phyloP scores from a whole-genome alignment of 176 grass and related monocot genomes.

The Hyparrhenia diplandra region DNA sequence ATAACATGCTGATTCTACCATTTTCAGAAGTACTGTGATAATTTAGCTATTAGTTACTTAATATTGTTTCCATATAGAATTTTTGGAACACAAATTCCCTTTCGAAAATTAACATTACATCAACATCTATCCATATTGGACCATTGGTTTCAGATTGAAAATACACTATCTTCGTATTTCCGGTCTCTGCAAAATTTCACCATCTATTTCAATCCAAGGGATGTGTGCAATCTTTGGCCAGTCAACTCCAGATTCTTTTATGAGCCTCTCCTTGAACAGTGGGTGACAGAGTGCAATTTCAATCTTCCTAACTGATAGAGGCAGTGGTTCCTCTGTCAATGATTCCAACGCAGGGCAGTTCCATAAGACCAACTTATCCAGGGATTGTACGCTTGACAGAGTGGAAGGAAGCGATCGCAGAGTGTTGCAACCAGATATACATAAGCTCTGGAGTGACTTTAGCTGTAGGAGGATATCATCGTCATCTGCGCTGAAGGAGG shows the following conservation, averaged over 20 bases:
- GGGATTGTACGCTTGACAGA: background rate
- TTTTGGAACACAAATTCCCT: background rate
- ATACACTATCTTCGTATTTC: background rate
- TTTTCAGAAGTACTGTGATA: background rate
- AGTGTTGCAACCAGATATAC: conserved; percentile 38
- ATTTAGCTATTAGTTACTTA: background rate
- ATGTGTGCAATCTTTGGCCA: conserved; percentile 39
- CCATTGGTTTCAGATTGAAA: background rate
- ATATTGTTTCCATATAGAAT: background rate
- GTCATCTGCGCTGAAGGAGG: conserved; percentile 20
- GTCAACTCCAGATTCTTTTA: conserved; percentile 23
- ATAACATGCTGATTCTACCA: background rate
- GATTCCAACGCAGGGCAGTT: conserved; percentile 33
- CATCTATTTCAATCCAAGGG: conserved; percentile 38
- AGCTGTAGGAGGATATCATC: conserved; percentile 22
- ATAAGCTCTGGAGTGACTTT: conserved; percentile 37
- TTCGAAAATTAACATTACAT: background rate
- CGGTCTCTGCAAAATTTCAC: conserved; percentile 27
- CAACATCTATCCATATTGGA: background rate
- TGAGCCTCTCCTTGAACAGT: conserved; percentile 36
- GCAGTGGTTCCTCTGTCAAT: conserved; percentile 17
- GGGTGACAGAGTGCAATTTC: conserved; percentile 38
- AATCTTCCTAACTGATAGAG: conserved; percentile 28
- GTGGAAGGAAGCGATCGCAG: conserved; percentile 35
- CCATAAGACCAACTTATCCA: conserved; percentile 26